Conservation (phyloP, 2,329 filamentous ascomycete species). For the Hymenotorrendiella dingleyae region DNA sequence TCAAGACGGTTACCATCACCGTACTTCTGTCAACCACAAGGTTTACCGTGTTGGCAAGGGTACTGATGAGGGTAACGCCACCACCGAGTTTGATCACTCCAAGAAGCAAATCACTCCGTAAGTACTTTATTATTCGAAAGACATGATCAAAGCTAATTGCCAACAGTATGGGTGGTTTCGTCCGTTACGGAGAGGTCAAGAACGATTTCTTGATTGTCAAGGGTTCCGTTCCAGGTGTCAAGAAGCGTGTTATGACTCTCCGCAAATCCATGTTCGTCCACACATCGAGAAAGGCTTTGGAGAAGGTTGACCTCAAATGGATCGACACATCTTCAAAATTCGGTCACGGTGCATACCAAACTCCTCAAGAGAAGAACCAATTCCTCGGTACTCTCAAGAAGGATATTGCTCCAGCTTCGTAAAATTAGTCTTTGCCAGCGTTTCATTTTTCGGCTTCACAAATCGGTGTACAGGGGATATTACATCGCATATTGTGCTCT, state of each 20-base stretch:
- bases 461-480: slow-evolving; percentile 25
- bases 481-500: slow-evolving; percentile 24
- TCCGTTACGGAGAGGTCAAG: slow-evolving; percentile 98
- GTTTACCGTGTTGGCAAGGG: slow-evolving; percentile 97
- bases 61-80: slow-evolving; percentile 82
- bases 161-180: slow-evolving; percentile 90
- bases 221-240: slow-evolving; percentile 94
- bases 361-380: slow-evolving; percentile 93
- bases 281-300: slow-evolving; percentile 89
- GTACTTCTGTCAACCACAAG: slow-evolving; percentile 99
- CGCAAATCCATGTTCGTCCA: slow-evolving; percentile 98
- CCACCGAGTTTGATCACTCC: slow-evolving; percentile 92
- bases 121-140: slow-evolving; percentile 39
- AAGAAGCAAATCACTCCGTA: slow-evolving; percentile 99
- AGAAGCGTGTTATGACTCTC: slow-evolving; percentile 99
- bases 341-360: slow-evolving; percentile 99
- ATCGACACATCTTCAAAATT: slow-evolving; percentile 99
- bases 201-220: slow-evolving; percentile 99
- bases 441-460: slow-evolving; percentile 25
- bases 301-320: slow-evolving; percentile 99
- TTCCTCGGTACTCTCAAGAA: slow-evolving; percentile 99
- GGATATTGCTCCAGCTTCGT: slow-evolving; percentile 62
- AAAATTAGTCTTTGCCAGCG: slow-evolving; percentile 34
- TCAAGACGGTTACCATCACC: slow-evolving; percentile 99
- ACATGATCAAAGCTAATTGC: slow-evolving; percentile 29